Evolutionary conservation across 768 basidiomycete genomes (phyloP).

Genomic region (Termitomyces sp.): DNA sequence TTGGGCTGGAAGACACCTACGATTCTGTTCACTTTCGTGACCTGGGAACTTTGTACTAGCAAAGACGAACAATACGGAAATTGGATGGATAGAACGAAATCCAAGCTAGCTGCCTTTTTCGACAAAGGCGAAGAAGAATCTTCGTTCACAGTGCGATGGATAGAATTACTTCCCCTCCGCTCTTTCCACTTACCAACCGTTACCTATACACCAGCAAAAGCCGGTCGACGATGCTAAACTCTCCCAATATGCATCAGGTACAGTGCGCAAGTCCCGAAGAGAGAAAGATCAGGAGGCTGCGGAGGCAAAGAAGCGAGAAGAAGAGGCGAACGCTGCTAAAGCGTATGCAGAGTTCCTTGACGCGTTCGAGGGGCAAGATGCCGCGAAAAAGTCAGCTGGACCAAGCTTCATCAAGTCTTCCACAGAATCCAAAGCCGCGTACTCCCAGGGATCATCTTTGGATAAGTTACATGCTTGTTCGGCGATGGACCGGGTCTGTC

Average conservation of each 20-base stretch:
- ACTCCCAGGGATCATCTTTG: slow-evolving; percentile 33
- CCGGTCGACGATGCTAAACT: slow-evolving; percentile 81
- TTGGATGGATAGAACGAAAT: slow-evolving; percentile 57
- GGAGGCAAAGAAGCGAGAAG: slow-evolving; percentile 81
- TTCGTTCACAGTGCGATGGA: slow-evolving; percentile 90
- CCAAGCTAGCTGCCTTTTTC: slow-evolving; percentile 75
- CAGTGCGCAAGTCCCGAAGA: slow-evolving; percentile 79
- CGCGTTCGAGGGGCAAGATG: slow-evolving; percentile 73
- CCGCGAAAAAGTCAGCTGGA: slow-evolving; percentile 40
- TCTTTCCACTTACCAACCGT: slow-evolving; percentile 57
- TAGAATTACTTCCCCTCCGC: slow-evolving; percentile 54
- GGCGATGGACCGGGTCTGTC: slow-evolving; percentile 11
- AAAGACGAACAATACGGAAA: background rate
- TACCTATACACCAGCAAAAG: slow-evolving; percentile 65
- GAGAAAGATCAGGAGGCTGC: slow-evolving; percentile 93
- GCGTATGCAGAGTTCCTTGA: slow-evolving; percentile 83
- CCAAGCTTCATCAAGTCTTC: slow-evolving; percentile 59
- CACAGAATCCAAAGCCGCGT: slow-evolving; percentile 43
- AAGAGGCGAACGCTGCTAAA: slow-evolving; percentile 72
- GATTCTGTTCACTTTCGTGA: background rate
- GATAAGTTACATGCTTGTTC: slow-evolving; percentile 10
- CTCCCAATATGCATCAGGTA: slow-evolving; percentile 83
- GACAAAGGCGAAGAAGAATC: slow-evolving; percentile 81
- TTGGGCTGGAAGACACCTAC: background rate
- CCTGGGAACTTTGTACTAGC: background rate